A percentile compares a stretch with the other conserved stretches of the same genome.
phyloP scores from a whole-genome alignment of 495 filamentous ascomycete genomes.

The Apiosordaria backusii region DNA sequence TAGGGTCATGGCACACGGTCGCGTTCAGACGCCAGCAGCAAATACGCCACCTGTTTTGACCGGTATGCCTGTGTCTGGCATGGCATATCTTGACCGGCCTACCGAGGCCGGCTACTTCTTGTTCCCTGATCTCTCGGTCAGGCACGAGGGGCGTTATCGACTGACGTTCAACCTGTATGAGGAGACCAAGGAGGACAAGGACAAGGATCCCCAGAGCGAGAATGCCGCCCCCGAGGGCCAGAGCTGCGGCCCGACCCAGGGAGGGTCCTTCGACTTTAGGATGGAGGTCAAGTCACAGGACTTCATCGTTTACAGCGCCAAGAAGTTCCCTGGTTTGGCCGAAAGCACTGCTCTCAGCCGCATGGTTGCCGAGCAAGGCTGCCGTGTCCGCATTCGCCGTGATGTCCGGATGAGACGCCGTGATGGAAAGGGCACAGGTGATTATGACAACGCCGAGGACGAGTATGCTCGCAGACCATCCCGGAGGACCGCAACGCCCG shows the following conservation, averaged over 20 bases:
- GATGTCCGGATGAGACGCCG: constrained; percentile 96
- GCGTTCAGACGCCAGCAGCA: constrained; percentile 59
- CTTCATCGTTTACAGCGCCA: constrained; percentile 91
- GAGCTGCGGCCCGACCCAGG: constrained; percentile 22
- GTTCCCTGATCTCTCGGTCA: constrained; percentile 94
- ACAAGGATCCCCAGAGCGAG: constrained; percentile 41
- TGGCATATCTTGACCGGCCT: constrained; percentile 93
- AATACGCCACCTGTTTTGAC: constrained; percentile 82
- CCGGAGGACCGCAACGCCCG: constrained; percentile 59
- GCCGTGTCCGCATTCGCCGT: constrained; percentile 91
- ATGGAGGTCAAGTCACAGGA: constrained; percentile 85
- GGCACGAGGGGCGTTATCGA: constrained; percentile 89
- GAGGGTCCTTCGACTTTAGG: constrained; percentile 46
- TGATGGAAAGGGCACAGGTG: constrained; percentile 68
- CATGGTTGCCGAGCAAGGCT: constrained; percentile 93
- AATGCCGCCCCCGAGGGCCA: constrained; percentile 21
- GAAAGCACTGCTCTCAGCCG: constrained; percentile 88
- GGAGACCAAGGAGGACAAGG: constrained; percentile 70
- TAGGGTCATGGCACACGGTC: constrained; percentile 78
- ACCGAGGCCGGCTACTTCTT: constrained; percentile 93
- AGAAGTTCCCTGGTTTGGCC: constrained; percentile 95
- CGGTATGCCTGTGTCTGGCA: constrained; percentile 91
- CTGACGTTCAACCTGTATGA: constrained; percentile 92
- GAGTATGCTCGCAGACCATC: constrained; percentile 49
- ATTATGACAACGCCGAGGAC: constrained; percentile 66